Evolutionary conservation across 75 land plant species (phyloP).

Genomic region (Cryptomeria japonica): DNA sequence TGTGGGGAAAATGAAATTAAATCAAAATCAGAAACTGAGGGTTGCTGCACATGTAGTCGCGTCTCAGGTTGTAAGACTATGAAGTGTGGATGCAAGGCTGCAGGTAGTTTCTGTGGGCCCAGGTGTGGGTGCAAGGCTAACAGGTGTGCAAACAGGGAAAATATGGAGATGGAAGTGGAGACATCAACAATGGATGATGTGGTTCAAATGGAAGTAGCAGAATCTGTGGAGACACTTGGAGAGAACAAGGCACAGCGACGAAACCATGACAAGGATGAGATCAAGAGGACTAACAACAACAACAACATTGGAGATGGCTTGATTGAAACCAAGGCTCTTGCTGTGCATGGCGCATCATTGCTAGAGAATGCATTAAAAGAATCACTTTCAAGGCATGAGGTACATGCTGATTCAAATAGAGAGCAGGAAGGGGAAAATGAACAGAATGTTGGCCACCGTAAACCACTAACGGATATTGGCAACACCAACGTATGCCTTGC

Average conservation of each 20-base stretch:
- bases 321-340: constrained; percentile 36
- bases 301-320: neutral
- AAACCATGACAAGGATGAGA: constrained; percentile 8
- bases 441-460: constrained; percentile 37
- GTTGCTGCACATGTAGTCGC: constrained; percentile 73
- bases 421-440: constrained; percentile 18
- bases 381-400: neutral
- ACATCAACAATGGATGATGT: constrained; percentile 21
- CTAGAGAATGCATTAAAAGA: constrained; percentile 67
- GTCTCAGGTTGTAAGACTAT: constrained; percentile 72
- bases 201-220: constrained; percentile 40
- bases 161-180: constrained; percentile 19
- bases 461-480: constrained; percentile 84
- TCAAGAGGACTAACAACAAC: neutral
- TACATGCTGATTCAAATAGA: neutral
- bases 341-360: constrained; percentile 59
- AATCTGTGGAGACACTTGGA: constrained; percentile 31
- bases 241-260: constrained; percentile 19
- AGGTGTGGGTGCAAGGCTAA: constrained; percentile 62
- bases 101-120: constrained; percentile 49
- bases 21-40: constrained; percentile 2
- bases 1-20: constrained; percentile 9
- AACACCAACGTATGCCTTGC: constrained; percentile 56
- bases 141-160: constrained; percentile 75
- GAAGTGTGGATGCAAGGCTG: constrained; percentile 79